A percentile compares a stretch with the other conserved stretches of the same genome.
phyloP scores from a whole-genome alignment of 345 rosid species.

The Carallia brachiata region DNA sequence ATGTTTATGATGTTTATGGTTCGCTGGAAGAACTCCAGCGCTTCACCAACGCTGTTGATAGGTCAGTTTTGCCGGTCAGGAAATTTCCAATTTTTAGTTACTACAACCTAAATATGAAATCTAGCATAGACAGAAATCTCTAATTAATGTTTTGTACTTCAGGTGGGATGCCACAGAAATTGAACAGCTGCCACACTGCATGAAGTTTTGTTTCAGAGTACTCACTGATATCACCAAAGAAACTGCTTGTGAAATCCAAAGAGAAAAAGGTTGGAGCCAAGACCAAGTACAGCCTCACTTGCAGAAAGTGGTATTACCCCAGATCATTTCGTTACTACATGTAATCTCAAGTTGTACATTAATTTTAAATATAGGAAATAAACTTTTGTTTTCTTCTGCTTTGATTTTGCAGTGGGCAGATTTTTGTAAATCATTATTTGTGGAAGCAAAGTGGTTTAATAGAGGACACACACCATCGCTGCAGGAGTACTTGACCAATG shows the following conservation, averaged over 20 bases:
- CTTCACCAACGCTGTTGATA: slow-evolving; percentile 44
- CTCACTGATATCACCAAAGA: slow-evolving; percentile 31
- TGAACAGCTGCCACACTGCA: slow-evolving; percentile 37
- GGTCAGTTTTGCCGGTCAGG: slow-evolving; percentile 15
- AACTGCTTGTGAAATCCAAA: slow-evolving; percentile 37
- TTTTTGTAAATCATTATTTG: slow-evolving; percentile 41
- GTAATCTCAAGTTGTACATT: not conserved
- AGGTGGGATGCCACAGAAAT: slow-evolving; percentile 40
- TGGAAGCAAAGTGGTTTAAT: slow-evolving; percentile 51
- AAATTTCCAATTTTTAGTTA: not conserved
- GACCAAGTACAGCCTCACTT: slow-evolving; percentile 27
- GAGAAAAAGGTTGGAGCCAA: slow-evolving; percentile 21
- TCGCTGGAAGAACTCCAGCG: slow-evolving; percentile 41
- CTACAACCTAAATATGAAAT: not conserved
- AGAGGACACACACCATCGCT: slow-evolving; percentile 36
- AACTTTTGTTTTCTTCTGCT: not conserved
- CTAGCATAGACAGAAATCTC: too few species aligned
- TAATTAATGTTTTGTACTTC: not conserved
- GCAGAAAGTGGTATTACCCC: slow-evolving; percentile 35
- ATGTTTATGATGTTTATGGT: slow-evolving; percentile 53
- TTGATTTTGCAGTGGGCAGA: slow-evolving; percentile 45
- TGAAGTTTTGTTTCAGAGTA: slow-evolving; percentile 44
- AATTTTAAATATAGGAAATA: not conserved
- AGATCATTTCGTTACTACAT: not conserved
- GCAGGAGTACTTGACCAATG: slow-evolving; percentile 42